Evolutionary conservation across 2,329 filamentous ascomycete genomes (phyloP).

Genomic region (Clonostachys solani): DNA sequence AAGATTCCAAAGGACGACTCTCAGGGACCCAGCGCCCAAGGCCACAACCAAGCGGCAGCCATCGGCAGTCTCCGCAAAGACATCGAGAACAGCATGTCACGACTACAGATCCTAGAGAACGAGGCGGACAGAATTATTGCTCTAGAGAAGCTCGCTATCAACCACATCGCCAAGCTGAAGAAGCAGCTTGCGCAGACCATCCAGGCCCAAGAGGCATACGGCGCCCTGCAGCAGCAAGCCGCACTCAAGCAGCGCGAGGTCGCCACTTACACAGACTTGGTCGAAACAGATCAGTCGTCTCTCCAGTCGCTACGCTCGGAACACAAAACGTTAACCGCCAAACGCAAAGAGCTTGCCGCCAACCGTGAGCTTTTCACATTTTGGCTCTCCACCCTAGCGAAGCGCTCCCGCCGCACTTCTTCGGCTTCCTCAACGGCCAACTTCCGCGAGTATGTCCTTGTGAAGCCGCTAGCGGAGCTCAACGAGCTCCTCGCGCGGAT

Average conservation of each 20-base stretch:
- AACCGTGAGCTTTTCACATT: not conserved
- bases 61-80: too few relatives aligned
- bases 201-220: too few relatives aligned
- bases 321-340: not conserved
- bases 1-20: not conserved
- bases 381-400: not conserved
- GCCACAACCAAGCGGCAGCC: too few relatives aligned
- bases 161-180: too few relatives aligned
- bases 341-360: not conserved
- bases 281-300: not conserved
- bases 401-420: not conserved
- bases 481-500: not conserved
- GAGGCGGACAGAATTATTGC: too few relatives aligned
- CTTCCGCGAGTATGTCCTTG: not conserved
- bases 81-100: too few relatives aligned
- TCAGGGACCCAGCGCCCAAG: too few relatives aligned
- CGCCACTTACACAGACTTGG: not conserved
- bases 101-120: too few relatives aligned
- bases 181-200: too few relatives aligned
- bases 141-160: too few relatives aligned
- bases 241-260: slow-evolving; percentile 3
- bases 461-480: not conserved
- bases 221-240: not conserved
- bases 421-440: not conserved
- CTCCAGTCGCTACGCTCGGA: not conserved